phyloP scores from a whole-genome alignment of 2,329 filamentous ascomycete species.

The Herpotrichia juniperi region DNA sequence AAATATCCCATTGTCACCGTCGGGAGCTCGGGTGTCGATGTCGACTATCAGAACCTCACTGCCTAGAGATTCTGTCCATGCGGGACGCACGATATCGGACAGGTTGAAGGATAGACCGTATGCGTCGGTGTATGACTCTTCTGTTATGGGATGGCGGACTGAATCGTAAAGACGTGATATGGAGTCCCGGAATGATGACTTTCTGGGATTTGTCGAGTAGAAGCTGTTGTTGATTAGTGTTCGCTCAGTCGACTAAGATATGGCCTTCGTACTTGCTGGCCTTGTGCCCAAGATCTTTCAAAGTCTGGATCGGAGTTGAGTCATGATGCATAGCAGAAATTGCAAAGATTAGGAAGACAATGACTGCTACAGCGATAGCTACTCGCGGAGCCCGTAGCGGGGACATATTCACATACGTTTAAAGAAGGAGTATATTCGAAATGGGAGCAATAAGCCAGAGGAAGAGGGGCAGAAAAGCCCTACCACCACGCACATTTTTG shows the following conservation, averaged over 20 bases:
- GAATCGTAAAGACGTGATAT: background rate
- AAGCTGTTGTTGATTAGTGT: background rate
- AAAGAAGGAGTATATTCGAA: too few species aligned
- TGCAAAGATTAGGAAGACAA: background rate
- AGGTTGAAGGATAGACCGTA: background rate
- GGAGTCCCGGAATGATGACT: background rate
- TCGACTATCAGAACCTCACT: slow-evolving; percentile 35
- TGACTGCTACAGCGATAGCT: background rate
- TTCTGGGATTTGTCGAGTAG: background rate
- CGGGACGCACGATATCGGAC: background rate
- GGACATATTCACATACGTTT: background rate
- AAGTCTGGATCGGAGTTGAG: background rate
- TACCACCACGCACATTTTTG: too few species aligned
- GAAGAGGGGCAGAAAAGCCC: too few species aligned
- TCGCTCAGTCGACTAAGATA: background rate
- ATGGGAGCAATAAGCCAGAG: too few species aligned
- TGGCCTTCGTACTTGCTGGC: background rate
- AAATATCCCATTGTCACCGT: slow-evolving; percentile 24
- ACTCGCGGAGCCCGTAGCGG: background rate
- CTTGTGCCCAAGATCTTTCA: background rate
- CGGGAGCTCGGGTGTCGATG: slow-evolving; percentile 35
- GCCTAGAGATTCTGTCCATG: slow-evolving; percentile 30
- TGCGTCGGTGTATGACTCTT: background rate
- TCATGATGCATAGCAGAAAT: background rate
- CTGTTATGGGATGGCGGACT: background rate